Percentiles rank a stretch among this genome's conserved stretches.
phyloP scores from a whole-genome alignment of 2,329 filamentous ascomycete genomes.

The Talaromyces sp. region DNA sequence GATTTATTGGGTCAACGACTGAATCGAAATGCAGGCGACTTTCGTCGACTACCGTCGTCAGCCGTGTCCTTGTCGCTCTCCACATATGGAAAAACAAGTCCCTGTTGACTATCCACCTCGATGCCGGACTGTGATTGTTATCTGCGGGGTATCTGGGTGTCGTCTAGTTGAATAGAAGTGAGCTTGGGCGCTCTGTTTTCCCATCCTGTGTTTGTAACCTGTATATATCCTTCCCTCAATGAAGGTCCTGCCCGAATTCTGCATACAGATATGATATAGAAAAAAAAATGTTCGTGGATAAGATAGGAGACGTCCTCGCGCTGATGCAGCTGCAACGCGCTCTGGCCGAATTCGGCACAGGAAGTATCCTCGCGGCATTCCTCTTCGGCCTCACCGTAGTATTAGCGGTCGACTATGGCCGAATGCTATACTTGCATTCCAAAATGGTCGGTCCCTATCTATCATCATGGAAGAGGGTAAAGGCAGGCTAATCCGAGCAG shows the following conservation, averaged over 20 bases:
- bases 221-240: neutral
- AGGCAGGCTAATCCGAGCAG: conserved; percentile 30
- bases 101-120: no score
- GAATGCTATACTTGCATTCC: neutral
- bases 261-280: neutral
- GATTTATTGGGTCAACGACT: neutral
- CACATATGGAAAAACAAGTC: no score
- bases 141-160: neutral
- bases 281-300: conserved; percentile 11
- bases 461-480: no score
- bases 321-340: conserved; percentile 17
- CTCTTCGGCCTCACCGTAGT: neutral
- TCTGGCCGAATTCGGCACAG: conserved; percentile 5
- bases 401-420: neutral
- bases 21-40: neutral
- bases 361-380: conserved; percentile 8
- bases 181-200: neutral
- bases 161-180: neutral
- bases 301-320: conserved; percentile 13
- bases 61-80: neutral
- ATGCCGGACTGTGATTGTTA: no score
- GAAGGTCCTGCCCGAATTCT: neutral
- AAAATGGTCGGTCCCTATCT: neutral
- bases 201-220: neutral
- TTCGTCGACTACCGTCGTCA: neutral